Base-by-base conservation (phyloP, 805 yeast genomes). In the Millerozyma miso region DNA sequence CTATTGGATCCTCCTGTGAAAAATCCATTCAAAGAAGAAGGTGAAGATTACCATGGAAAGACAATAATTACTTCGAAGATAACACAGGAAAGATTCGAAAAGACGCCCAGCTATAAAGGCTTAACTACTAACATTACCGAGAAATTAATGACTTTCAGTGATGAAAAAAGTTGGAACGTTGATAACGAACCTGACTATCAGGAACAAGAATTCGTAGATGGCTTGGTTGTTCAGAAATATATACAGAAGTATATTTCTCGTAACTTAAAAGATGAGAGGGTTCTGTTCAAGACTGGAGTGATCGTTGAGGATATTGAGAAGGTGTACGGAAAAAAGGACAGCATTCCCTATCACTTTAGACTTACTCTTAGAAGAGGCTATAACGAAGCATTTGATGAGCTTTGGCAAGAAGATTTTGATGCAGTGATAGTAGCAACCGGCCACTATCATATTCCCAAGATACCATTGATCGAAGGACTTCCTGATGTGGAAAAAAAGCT, bases 381-480 rank as follows among this genome's bases (percentile, higher is more conserved):
- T 2, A 35, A 57, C 14, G 34, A 46, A 4, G 51, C 50, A 16
- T 47, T 49, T 2, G 39, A 57, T 16, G 73, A 68, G 18, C 36
- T 53, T 64, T 60, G 51, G 48, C 58, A 54, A 34, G 60, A 63
- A 31, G 51, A 43, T 14, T 74, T 62, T 43, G 77, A 74, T 54
- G 58, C 67, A 16, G 67, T 74, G 15, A 58, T 73, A 13, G 62
- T 74, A 8, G 74, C 77, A 5, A 63, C 65, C 19, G 80, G 80
- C 13, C 79, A 74, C 52, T 74, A 71, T 52, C 73, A 70, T 39
- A 57, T 67, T 2, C 79, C 79, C 2, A 71, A 51, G 41, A 63
- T 74, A 36, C 79, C 79, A 10, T 54, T 60, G 4, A 68, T 72
- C 4, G 56, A 60, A 4, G 80, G 80, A 1, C 55, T 74, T 19